Evolutionary conservation across 1,284 basidiomycete genomes (phyloP).

Genomic region (Wallemia mellicola): DNA sequence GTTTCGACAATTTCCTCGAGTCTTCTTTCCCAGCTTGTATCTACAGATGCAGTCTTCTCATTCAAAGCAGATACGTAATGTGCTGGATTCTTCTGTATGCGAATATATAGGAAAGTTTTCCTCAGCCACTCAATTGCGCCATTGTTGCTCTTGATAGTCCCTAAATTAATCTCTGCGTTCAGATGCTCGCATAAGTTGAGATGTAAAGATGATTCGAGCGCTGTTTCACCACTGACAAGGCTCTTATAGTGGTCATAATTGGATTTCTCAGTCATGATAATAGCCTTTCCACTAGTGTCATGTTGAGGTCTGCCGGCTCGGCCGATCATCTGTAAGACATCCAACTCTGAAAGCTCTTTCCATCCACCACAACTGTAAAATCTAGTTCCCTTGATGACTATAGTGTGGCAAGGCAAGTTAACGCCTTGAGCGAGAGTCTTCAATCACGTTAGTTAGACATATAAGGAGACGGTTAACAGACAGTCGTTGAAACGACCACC

Average conservation of each 20-base stretch:
- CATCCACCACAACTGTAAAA: conserved; percentile 3
- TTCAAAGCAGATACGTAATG: conserved; percentile 23
- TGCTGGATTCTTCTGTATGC: conserved; percentile 48
- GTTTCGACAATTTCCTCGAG: background rate
- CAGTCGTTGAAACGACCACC: conserved; percentile 5
- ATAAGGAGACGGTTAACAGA: too few relatives aligned
- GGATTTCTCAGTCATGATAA: conserved; percentile 48
- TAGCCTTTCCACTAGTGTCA: conserved; percentile 41
- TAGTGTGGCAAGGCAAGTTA: conserved; percentile 5
- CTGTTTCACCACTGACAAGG: conserved; percentile 7
- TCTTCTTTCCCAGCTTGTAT: background rate
- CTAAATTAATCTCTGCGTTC: conserved; percentile 66
- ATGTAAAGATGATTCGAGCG: conserved; percentile 23
- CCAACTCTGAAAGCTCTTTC: conserved; percentile 5
- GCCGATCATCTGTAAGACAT: conserved; percentile 7
- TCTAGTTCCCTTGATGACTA: conserved; percentile 5
- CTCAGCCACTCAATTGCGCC: conserved; percentile 43
- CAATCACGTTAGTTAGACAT: too few relatives aligned
- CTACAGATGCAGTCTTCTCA: background rate
- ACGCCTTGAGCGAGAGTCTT: conserved; percentile 6
- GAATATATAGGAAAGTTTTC: conserved; percentile 48
- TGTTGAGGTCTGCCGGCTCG: conserved; percentile 60
- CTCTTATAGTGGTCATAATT: conserved; percentile 35
- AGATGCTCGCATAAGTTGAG: conserved; percentile 56
- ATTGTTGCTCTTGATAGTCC: conserved; percentile 35